Conservation (phyloP, 345 rosid species). For the Arabidopsis arenosa region DNA sequence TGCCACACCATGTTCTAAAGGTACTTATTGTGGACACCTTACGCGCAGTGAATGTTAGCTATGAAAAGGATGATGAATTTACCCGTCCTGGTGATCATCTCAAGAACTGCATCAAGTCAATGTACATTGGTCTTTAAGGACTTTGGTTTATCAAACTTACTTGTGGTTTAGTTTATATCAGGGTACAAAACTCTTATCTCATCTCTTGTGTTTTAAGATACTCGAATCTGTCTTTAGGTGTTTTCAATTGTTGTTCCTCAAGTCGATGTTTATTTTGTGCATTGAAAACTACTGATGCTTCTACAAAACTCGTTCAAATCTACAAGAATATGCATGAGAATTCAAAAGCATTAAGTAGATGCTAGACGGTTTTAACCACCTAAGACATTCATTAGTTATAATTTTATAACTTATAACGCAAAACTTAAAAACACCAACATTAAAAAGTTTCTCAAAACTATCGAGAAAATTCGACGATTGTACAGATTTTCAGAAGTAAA, state of each 20-base stretch:
- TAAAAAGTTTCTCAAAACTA: neutral
- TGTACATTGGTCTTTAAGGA: neutral
- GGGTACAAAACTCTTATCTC: too few species aligned
- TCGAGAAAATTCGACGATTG: slow-evolving; percentile 8
- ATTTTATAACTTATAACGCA: neutral
- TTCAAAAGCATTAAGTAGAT: neutral
- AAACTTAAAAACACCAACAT: neutral
- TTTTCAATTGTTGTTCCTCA: too few species aligned
- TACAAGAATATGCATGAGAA: neutral
- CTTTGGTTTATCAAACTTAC: too few species aligned
- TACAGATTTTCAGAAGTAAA: neutral
- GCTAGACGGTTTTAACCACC: neutral
- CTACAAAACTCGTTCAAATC: too few species aligned
- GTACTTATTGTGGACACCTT: neutral
- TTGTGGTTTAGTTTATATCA: too few species aligned
- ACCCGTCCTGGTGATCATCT: neutral
- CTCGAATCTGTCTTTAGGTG: too few species aligned
- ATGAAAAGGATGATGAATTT: neutral
- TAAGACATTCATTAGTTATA: neutral
- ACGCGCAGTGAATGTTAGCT: neutral
- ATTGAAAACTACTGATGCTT: too few species aligned
- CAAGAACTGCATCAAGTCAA: neutral
- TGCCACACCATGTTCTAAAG: neutral
- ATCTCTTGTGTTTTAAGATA: too few species aligned
- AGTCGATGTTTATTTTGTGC: too few species aligned